Evolutionary conservation across 1,139 yeast species (phyloP), one percentile per base, ranked within the genome.

Genomic region (Pneumocystis carinii): DNA sequence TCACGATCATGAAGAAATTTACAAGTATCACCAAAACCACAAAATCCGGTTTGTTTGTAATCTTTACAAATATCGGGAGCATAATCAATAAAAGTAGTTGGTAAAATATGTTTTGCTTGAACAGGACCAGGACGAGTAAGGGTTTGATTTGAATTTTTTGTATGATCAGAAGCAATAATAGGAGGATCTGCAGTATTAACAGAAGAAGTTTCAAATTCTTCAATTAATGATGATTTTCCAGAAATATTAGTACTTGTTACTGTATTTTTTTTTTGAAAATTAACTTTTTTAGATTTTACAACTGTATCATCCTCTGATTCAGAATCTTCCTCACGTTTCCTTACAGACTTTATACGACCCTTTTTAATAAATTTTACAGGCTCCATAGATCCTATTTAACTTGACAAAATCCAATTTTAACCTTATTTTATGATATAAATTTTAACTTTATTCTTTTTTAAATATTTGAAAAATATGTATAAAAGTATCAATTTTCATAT

Each of bases 21-120:
- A 76, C 99, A 94, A n/a, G 95, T 86, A 70, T 94, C 98, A 8
- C 99, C 99, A 72, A 86, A 94, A 5, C 97, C 97, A 78, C 98
- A 94, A 71, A 84, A 90, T 0, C 98, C 98, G 0, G 95, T 90
- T 69, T 86, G 89, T 66, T 84, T 81, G 73, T 82, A 94, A 73
- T 94, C 97, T 71, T 92, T 94, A 72, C 98, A 94, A 2, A 94
- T 86, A 71, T 92, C 97, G 0, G 95, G 95, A 71, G 89, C 96
- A 72, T 86, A 92, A 71, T 92, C 98, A 48, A 87, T 81, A n/a
- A 85, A 77, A 0, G 88, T 83, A 0, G 92, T 86, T n/a, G 41
- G 59, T 3, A 48, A 15, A 2, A 48, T n/a, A 48, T 48, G 55
- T 48, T 19, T 48, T 24, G 55, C n/a, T 4, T 48, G 55, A 3